Evolutionary conservation across 2,329 filamentous ascomycete genomes (phyloP), one percentile per base, ranked within the genome.

Genomic region (Neofusicoccum ribis): DNA sequence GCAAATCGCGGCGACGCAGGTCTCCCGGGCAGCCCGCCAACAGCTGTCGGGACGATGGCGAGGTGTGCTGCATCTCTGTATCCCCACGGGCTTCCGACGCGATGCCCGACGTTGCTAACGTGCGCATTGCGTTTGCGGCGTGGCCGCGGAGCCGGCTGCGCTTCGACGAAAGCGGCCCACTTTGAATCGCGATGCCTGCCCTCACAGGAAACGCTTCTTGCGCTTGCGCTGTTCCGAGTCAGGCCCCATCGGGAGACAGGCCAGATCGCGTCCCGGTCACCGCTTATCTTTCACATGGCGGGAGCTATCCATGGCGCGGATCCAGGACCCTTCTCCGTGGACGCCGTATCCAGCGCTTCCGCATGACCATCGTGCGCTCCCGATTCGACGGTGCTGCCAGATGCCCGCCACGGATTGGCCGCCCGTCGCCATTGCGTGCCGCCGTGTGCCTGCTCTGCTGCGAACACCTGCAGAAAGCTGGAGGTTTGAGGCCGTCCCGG

Each of bases 261-360:
- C 54, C 54, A 58, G 54, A 58, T 58, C 39, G 54, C 23, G 54
- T 34, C 54, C 54, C 54, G 39, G 54, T 58, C 54, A 58, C 54
- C 54, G 54, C 54, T 58, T 58, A 58, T 58, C 54, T 58, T 58
- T 36, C 34, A 54, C 54, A 27, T 46, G 54, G 54, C 20, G 54
- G 54, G 39, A 44, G 41, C 39, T 46, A 58, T 41, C 54, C 54
- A 58, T 58, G 54, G 39, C 54, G 54, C 54, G 54, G 54, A 58
- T 58, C 54, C n/a, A 58, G 39, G 54, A 58, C 54, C 54, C 54
- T 58, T 58, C 41, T 58, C 54, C 54, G 54, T 58, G 54, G 39
- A 41, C 54, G 54, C 23, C 54, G 54, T 58, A 58, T 44, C 54
- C 54, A 58, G n/a, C 37, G 9, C 54, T 34, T 58, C 54, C 54